Evolutionary conservation across 129 eudicot genomes (phyloP).

Genomic region (Gnaphalium uliginosum): DNA sequence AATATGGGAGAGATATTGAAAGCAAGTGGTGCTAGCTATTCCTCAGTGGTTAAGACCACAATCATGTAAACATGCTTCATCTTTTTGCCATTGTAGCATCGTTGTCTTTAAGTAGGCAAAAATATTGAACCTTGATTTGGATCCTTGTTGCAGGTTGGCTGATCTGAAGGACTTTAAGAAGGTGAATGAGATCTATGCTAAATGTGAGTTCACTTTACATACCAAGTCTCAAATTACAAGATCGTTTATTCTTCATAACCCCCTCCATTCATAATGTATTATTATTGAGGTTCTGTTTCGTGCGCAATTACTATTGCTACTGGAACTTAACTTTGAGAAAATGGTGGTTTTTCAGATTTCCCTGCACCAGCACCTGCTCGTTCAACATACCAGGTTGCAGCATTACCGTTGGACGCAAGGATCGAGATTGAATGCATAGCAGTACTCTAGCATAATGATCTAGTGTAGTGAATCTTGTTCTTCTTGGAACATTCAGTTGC

Average conservation of each 20-base stretch:
- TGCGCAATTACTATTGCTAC: not conserved
- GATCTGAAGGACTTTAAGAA: constrained; percentile 94
- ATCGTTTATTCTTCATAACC: not conserved
- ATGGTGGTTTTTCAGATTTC: constrained; percentile 51
- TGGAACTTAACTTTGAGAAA: constrained; percentile 5
- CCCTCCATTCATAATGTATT: not conserved
- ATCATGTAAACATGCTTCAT: constrained; percentile 58
- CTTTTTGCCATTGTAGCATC: not conserved
- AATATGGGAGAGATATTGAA: constrained; percentile 97
- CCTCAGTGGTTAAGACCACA: constrained; percentile 94
- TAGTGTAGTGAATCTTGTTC: constrained; percentile 16
- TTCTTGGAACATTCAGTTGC: not conserved
- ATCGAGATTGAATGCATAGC: constrained; percentile 96
- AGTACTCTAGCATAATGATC: constrained; percentile 34
- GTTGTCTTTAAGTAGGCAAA: not conserved
- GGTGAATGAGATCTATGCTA: constrained; percentile 93
- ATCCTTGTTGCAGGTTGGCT: constrained; percentile 69
- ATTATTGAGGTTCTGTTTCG: not conserved
- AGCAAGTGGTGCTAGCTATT: constrained; percentile 85
- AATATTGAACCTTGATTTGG: not conserved
- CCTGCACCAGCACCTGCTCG: constrained; percentile 96
- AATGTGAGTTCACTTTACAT: constrained; percentile 55
- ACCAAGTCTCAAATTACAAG: not conserved
- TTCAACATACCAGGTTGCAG: constrained; percentile 95
- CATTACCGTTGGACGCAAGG: constrained; percentile 85